Evolutionary conservation across 495 filamentous ascomycete genomes (phyloP).

Genomic region (Daldinia concentrica): DNA sequence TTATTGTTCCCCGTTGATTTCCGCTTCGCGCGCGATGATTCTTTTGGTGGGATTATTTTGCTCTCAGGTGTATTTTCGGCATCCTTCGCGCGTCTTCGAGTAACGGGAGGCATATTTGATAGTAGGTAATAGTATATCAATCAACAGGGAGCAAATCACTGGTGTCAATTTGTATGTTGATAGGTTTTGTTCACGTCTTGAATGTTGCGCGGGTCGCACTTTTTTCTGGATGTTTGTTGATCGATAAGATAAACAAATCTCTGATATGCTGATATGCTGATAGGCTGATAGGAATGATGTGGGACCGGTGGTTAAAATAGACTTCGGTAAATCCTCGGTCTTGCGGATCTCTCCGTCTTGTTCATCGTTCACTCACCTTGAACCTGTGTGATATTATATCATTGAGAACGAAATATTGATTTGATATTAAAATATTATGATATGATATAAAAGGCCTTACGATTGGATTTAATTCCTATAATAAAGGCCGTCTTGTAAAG

Average conservation of each 20-base stretch:
- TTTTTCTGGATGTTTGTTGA: constrained; percentile 43
- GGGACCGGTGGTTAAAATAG: background rate
- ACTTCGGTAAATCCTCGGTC: constrained; percentile 25
- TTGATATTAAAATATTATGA: background rate
- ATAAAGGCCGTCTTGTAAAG: background rate
- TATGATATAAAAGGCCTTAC: background rate
- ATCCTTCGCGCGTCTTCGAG: constrained; percentile 32
- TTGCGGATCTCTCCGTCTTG: background rate
- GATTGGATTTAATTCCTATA: background rate
- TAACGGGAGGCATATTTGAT: constrained; percentile 36
- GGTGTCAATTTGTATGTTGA: background rate
- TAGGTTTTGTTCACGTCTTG: constrained; percentile 9
- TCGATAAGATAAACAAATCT: constrained; percentile 44
- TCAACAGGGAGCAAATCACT: background rate
- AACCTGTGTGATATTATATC: background rate
- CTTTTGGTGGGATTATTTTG: constrained; percentile 1
- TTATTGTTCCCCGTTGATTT: constrained; percentile 17
- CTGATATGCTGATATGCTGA: constrained; percentile 4
- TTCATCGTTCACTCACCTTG: background rate
- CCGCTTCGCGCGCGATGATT: constrained; percentile 32
- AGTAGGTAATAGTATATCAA: background rate
- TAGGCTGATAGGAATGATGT: constrained; percentile 22
- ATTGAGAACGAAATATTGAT: background rate
- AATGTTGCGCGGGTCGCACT: constrained; percentile 5
- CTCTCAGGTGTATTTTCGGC: constrained; percentile 4